A percentile compares a stretch with the other conserved stretches of the same genome.
These are phyloP conservation scores for Incumbomyces lentus DNA, from an alignment of 2,329 filamentous ascomycete species.

Conservation along the genomic window DNA sequence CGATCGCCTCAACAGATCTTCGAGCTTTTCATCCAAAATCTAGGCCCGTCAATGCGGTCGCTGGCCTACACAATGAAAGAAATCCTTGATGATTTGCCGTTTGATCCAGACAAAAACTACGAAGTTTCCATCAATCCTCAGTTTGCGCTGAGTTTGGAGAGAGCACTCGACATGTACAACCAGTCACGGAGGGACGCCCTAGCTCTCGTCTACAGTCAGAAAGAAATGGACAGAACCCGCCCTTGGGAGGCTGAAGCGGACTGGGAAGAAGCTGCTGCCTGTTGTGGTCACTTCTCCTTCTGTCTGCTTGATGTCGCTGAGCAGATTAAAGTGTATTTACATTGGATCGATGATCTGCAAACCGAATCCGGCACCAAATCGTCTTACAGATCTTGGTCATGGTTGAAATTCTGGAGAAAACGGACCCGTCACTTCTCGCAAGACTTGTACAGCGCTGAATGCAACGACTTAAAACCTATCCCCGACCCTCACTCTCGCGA, in stretches of 20 bases:
- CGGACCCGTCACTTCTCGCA: slow-evolving; percentile 2
- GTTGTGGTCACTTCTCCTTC: slow-evolving; percentile 92
- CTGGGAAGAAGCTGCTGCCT: slow-evolving; percentile 94
- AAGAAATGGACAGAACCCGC: slow-evolving; percentile 58
- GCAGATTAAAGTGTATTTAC: slow-evolving; percentile 72
- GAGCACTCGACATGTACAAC: slow-evolving; percentile 72
- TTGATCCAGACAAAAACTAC: slow-evolving; percentile 56
- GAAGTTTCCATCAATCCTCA: slow-evolving; percentile 67
- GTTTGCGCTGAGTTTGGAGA: slow-evolving; percentile 67
- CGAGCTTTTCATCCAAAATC: slow-evolving; percentile 72
- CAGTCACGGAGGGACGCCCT: slow-evolving; percentile 65
- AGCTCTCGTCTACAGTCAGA: slow-evolving; percentile 66
- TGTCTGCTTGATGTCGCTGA: slow-evolving; percentile 83
- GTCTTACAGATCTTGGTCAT: slow-evolving; percentile 63
- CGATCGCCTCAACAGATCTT: slow-evolving; percentile 74
- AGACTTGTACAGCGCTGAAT: not conserved
- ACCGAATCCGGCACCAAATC: slow-evolving; percentile 52
- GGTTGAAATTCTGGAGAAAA: slow-evolving; percentile 66
- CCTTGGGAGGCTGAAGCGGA: slow-evolving; percentile 75
- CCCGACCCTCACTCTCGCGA: slow-evolving; percentile 2
- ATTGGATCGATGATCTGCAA: slow-evolving; percentile 77
- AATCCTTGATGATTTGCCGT: slow-evolving; percentile 78
- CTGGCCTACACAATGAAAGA: slow-evolving; percentile 84
- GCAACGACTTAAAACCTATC: not conserved
- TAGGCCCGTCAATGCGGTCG: slow-evolving; percentile 93